Conservation (phyloP, 805 yeast genomes). For the Lachancea sp. region DNA sequence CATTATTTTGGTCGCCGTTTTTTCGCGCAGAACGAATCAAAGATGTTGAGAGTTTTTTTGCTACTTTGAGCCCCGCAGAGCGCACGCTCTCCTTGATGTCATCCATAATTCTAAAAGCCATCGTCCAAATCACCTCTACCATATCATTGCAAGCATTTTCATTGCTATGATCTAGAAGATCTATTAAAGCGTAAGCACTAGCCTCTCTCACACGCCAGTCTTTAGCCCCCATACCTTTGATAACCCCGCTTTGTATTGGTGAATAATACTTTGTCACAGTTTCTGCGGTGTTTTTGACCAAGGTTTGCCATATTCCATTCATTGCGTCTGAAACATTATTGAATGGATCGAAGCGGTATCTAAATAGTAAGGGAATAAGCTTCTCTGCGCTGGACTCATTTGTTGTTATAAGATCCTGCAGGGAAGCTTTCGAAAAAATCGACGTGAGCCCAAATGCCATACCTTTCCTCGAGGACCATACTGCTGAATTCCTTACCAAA, state of each 20-base stretch:
- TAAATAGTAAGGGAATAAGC: constrained; percentile 72
- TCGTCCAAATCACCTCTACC: constrained; percentile 71
- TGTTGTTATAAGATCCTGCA: constrained; percentile 52
- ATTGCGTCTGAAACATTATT: constrained; percentile 68
- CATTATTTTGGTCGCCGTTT: constrained; percentile 9
- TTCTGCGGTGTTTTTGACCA: constrained; percentile 50
- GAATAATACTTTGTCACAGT: constrained; percentile 50
- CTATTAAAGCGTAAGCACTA: constrained; percentile 62
- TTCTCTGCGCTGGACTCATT: constrained; percentile 50
- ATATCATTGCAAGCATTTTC: constrained; percentile 42
- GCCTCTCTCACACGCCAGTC: constrained; percentile 97
- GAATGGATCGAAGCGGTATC: constrained; percentile 84
- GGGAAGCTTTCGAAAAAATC: constrained; percentile 68
- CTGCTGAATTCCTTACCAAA: constrained; percentile 73
- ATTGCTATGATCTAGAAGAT: constrained; percentile 58
- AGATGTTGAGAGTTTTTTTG: constrained; percentile 58
- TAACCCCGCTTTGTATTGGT: constrained; percentile 55
- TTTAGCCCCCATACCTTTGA: constrained; percentile 62
- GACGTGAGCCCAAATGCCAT: constrained; percentile 90
- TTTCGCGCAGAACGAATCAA: constrained; percentile 41
- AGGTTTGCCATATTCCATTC: constrained; percentile 80
- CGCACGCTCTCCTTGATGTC: constrained; percentile 93
- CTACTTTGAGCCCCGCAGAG: constrained; percentile 64
- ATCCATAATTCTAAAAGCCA: constrained; percentile 85
- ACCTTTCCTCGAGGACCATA: constrained; percentile 92